A percentile compares a stretch with the other conserved stretches of the same genome.
Evolutionary conservation across 805 yeast species (phyloP).

Genomic region (Wickerhamiella bombiphila): DNA sequence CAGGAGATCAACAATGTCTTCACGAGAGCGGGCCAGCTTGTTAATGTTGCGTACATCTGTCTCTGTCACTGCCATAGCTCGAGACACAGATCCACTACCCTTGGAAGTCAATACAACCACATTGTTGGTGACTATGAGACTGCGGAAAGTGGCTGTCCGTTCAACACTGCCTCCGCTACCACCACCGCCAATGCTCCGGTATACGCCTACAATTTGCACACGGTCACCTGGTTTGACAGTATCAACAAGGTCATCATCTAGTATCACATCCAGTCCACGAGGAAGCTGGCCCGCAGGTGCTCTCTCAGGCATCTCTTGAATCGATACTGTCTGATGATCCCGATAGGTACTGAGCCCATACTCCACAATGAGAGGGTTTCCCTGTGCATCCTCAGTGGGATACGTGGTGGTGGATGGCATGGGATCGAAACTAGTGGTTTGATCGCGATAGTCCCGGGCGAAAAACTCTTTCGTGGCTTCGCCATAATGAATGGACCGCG

Average conservation of each 20-base stretch:
- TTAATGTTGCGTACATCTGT: conserved; percentile 77
- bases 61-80: conserved; percentile 63
- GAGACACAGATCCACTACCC: conserved; percentile 46
- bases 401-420: conserved; percentile 70
- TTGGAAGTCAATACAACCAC: conserved; percentile 79
- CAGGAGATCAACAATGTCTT: conserved; percentile 60
- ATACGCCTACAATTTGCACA: conserved; percentile 85
- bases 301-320: conserved; percentile 94
- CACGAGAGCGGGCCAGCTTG: conserved; percentile 46
- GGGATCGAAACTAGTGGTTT: conserved; percentile 79
- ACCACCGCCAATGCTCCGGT: conserved; percentile 75
- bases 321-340: conserved; percentile 85
- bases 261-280: conserved; percentile 76
- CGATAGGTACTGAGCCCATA: conserved; percentile 84
- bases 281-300: conserved; percentile 98
- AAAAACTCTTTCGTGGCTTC: conserved; percentile 72
- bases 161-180: conserved; percentile 22
- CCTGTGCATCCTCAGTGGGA: conserved; percentile 87
- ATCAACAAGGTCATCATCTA: conserved; percentile 92
- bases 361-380: conserved; percentile 76
- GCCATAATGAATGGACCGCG: conserved; percentile 85
- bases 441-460: conserved; percentile 84
- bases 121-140: conserved; percentile 78
- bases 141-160: conserved; percentile 47
- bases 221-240: conserved; percentile 91